These are phyloP conservation scores for Aspergillus conjunctus DNA, from an alignment of 495 filamentous ascomycete species.

Conservation along the genomic window DNA sequence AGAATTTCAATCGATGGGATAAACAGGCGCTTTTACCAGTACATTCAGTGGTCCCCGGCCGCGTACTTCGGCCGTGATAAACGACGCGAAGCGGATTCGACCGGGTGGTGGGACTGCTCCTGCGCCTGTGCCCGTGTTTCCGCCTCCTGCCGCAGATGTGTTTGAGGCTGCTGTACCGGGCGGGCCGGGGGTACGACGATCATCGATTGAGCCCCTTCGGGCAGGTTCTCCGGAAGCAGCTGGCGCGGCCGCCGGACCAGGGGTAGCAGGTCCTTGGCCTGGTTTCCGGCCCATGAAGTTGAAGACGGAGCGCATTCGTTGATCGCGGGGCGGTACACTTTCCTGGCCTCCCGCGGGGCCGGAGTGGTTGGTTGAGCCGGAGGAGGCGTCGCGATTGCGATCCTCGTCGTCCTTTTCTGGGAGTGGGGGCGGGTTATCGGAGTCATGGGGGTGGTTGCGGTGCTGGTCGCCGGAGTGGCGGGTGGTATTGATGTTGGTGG, in stretches of 20 bases:
- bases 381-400: conserved; percentile 13
- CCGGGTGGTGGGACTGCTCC: conserved; percentile 22
- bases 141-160: no score
- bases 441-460: conserved; percentile 33
- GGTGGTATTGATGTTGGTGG: conserved; percentile 40
- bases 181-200: conserved; percentile 2
- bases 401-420: conserved; percentile 27
- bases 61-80: conserved; percentile 82
- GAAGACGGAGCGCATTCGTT: conserved; percentile 48
- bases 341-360: background rate
- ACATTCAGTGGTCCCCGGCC: conserved; percentile 63
- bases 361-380: conserved; percentile 11
- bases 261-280: conserved; percentile 20
- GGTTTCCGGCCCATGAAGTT: conserved; percentile 49
- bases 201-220: conserved; percentile 8
- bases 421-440: conserved; percentile 26
- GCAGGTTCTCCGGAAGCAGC: conserved; percentile 13
- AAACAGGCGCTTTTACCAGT: conserved; percentile 89
- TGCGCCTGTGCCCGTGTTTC: background rate
- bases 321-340: conserved; percentile 33
- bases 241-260: background rate
- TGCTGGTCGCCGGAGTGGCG: conserved; percentile 43
- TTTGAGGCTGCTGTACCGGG: conserved; percentile 3
- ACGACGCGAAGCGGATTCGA: conserved; percentile 77
- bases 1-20: conserved; percentile 52